These are phyloP conservation scores for Arthrobotrys sinensis DNA, from an alignment of 2,329 filamentous ascomycete species.

Conservation along the genomic window DNA sequence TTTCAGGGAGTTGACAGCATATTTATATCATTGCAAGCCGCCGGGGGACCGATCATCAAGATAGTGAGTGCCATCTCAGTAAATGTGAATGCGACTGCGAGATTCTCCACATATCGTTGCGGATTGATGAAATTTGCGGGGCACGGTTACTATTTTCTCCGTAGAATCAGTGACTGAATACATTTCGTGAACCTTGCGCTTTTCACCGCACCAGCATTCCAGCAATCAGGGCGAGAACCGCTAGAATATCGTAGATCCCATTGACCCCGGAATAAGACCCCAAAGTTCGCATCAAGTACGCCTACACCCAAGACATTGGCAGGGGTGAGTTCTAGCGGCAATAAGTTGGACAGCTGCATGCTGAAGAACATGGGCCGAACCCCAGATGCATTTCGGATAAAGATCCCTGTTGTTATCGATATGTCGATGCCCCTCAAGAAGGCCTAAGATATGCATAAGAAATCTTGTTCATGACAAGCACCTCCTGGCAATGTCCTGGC, in stretches of 20 bases:
- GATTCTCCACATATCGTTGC: conserved; percentile 27
- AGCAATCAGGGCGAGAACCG: conserved; percentile 42
- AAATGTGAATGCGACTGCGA: neutral
- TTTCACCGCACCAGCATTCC: conserved; percentile 31
- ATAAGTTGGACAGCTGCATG: conserved; percentile 5
- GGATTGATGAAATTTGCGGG: conserved; percentile 52
- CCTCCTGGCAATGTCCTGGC: conserved; percentile 35
- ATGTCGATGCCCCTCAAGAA: conserved; percentile 20
- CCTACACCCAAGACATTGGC: neutral
- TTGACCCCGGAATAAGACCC: conserved; percentile 10
- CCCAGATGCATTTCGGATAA: conserved; percentile 60
- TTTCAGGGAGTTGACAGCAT: conserved; percentile 43
- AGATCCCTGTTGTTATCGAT: conserved; percentile 36
- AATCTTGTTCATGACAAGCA: conserved; percentile 54
- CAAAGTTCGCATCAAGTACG: conserved; percentile 2
- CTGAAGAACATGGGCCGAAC: conserved; percentile 37
- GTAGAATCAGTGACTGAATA: conserved; percentile 12
- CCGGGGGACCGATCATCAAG: neutral
- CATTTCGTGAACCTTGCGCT: conserved; percentile 1
- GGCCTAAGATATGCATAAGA: conserved; percentile 34
- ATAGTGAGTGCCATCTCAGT: neutral
- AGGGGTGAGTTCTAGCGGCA: conserved; percentile 14
- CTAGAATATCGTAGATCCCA: conserved; percentile 23
- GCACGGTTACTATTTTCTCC: conserved; percentile 60
- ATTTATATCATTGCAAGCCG: conserved; percentile 43